Conservation (phyloP, 169 alveolate genomes). For the Plasmodium relictum region DNA sequence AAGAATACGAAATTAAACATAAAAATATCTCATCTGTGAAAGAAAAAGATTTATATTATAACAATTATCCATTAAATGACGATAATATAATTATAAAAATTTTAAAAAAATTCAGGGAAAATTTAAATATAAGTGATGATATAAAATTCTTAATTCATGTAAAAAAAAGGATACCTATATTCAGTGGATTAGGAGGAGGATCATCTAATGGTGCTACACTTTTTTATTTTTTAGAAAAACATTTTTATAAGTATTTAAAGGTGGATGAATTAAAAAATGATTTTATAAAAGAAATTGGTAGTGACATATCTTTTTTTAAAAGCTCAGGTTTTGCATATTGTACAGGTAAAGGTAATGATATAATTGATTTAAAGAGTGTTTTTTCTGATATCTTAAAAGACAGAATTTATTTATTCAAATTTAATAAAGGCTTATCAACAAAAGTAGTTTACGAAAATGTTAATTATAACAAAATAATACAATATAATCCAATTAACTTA, state of each 20-base stretch:
- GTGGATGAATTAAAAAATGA: conserved; percentile 22
- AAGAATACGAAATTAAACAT: conserved; percentile 5
- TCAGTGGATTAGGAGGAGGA: conserved; percentile 88
- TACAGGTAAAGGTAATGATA: conserved; percentile 58
- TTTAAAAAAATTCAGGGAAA: conserved; percentile 67
- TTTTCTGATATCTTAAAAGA: conserved; percentile 22
- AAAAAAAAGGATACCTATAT: conserved; percentile 78
- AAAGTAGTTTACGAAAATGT: conserved; percentile 57
- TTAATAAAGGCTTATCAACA: conserved; percentile 49
- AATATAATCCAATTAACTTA: conserved; percentile 49
- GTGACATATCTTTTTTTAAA: conserved; percentile 82
- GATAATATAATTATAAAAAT: conserved; percentile 66
- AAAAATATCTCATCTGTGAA: conserved; percentile 5
- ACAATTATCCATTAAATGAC: conserved; percentile 56
- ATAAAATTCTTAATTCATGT: conserved; percentile 79
- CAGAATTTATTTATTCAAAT: conserved; percentile 53
- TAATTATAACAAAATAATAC: conserved; percentile 47
- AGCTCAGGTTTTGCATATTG: conserved; percentile 76
- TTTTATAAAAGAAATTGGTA: conserved; percentile 77
- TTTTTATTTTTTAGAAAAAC: conserved; percentile 70
- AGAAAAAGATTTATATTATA: conserved; percentile 7
- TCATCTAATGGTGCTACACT: conserved; percentile 84
- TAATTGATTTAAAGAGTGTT: conserved; percentile 27
- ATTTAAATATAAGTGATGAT: conserved; percentile 36
- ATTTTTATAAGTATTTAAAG: conserved; percentile 38